Evolutionary conservation across 495 filamentous ascomycete species (phyloP).

Genomic region (Daldinia loculata): DNA sequence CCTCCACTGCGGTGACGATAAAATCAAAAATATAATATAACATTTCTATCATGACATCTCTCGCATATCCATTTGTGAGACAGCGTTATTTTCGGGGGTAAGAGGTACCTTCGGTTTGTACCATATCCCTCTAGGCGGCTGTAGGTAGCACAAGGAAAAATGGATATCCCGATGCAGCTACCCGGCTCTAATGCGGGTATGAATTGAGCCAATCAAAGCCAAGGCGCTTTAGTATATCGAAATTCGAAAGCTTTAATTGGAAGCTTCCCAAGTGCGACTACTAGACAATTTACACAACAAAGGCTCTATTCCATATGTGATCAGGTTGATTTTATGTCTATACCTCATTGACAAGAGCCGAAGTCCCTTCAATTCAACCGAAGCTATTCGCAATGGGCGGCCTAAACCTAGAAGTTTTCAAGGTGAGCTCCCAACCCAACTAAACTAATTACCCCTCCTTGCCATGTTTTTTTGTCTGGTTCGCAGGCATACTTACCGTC

Average conservation of each 20-base stretch:
- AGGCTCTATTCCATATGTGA: conserved; percentile 6
- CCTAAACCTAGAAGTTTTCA: conserved; percentile 94
- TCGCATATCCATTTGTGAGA: not conserved
- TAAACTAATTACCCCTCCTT: conserved; percentile 10
- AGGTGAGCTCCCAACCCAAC: conserved; percentile 62
- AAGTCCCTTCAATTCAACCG: conserved; percentile 19
- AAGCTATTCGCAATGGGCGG: conserved; percentile 69
- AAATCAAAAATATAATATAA: conserved; percentile 20
- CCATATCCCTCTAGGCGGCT: not conserved
- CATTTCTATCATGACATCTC: not conserved
- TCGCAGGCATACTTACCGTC: conserved; percentile 1
- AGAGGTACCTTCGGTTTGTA: too few species aligned
- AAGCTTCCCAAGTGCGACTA: conserved; percentile 3
- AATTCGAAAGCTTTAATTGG: conserved; percentile 11
- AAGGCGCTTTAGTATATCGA: not conserved
- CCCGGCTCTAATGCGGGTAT: not conserved
- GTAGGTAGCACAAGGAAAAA: conserved; percentile 9
- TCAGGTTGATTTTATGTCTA: conserved; percentile 4
- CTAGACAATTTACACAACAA: not conserved
- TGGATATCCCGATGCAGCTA: conserved; percentile 25
- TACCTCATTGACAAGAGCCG: not conserved
- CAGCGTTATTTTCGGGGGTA: too few species aligned
- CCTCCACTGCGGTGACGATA: conserved; percentile 19
- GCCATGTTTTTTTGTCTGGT: not conserved
- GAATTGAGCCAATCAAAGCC: not conserved